Base-by-base conservation (phyloP, 2,329 filamentous ascomycete genomes). In the Aspergillus terreus region DNA sequence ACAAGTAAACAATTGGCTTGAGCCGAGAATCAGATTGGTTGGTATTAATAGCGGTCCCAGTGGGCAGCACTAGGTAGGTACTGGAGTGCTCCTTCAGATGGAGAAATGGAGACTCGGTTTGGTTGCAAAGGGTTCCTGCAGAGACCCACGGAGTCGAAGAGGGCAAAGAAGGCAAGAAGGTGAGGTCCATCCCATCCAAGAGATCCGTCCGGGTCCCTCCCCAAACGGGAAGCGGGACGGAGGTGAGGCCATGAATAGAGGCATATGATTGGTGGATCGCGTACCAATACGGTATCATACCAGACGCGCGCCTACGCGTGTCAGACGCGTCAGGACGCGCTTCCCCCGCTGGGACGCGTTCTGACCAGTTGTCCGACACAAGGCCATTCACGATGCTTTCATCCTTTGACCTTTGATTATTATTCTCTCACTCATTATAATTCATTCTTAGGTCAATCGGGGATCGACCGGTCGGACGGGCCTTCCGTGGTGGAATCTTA, bases 251-350 rank as follows among this genome's bases (percentile, higher is more conserved):
- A 23, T 19, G 14, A n/a, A 42, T 10, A 1, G 12, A 10, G 17
- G 27, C n/a, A 14, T 3, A 2, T 51, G 21, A 47, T 41, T 51
- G 49, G 49, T 21, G 14, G n/a, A 17, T 3, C 3, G 2, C 32
- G 38, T 19, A 15, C 4, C 5, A 9, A 50, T 53, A 57, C 57
- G 23, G 55, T 58, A 58, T 51, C 4, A 51, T 58, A 61, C 57
- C 51, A 55, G 27, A 51, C 57, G 59, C 58, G 58, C 55, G 52
- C 46, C 19, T 52, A 46, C 58, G 58, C 55, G 58, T 56, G 14
- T 38, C 27, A 23, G 51, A 58, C 58, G 58, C 58, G 59, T 54
- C 21, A n/a, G 9, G 45, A 52, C 57, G 56, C 59, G 59, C 48
- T 32, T 54, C 52, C 57, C 58, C 57, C 58, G 51, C 57, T 21